A percentile compares a stretch with the other conserved stretches of the same genome.
These are phyloP conservation scores for Geranium brycei DNA, from an alignment of 345 rosid genomes.

Conservation along the genomic window DNA sequence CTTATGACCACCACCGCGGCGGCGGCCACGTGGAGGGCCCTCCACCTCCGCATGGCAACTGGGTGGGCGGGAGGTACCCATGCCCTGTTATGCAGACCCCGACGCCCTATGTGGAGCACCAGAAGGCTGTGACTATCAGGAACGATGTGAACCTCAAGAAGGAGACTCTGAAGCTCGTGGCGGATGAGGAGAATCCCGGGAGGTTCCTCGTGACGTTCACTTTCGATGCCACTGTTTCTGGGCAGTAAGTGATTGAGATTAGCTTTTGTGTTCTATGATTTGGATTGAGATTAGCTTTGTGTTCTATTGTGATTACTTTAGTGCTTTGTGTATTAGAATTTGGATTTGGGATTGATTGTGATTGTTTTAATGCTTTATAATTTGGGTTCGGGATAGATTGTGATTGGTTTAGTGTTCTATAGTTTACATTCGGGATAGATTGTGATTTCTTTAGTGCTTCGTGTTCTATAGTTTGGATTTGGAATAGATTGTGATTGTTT, in stretches of 20 bases:
- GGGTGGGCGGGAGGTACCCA: conserved; percentile 20
- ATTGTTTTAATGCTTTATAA: no score
- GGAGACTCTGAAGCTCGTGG: conserved; percentile 30
- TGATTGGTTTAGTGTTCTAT: background rate
- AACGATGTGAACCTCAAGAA: conserved; percentile 41
- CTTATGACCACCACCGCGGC: conserved; percentile 9
- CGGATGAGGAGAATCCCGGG: conserved; percentile 31
- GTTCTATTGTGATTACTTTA: background rate
- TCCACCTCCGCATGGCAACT: background rate
- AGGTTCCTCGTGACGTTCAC: conserved; percentile 31
- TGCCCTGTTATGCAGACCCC: conserved; percentile 15
- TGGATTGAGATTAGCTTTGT: no score
- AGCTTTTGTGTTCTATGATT: background rate
- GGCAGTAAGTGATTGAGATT: conserved; percentile 20
- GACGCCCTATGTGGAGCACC: conserved; percentile 28
- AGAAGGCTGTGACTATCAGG: conserved; percentile 40
- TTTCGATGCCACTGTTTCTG: conserved; percentile 38
- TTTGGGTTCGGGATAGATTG: no score
- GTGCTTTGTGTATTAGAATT: no score
- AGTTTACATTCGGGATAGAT: no score
- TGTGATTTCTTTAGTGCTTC: no score
- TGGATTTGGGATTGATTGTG: no score
- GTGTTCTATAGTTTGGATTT: background rate
- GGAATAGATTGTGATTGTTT: background rate
- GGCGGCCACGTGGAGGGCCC: background rate